Conservation (phyloP, 148 eudicot species). For the Camellia granthamiana region DNA sequence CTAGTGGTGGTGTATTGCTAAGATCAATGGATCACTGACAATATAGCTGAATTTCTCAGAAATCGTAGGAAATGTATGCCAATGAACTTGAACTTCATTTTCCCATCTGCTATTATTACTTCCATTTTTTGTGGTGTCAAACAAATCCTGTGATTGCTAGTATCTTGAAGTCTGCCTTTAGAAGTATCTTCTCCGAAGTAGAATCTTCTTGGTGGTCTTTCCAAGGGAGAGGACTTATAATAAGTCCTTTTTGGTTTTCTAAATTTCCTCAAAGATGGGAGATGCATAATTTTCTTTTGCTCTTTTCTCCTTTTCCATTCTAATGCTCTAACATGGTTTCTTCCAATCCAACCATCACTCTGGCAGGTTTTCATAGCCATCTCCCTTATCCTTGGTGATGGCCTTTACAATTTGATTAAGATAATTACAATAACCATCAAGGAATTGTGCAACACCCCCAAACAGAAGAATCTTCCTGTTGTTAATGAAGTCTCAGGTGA, state of each 20-base stretch:
- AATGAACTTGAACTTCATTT: constrained; percentile 1
- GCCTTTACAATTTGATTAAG: constrained; percentile 67
- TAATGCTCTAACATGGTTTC: not conserved
- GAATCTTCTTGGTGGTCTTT: not conserved
- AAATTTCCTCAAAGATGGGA: not conserved
- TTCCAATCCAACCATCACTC: not conserved
- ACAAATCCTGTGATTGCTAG: not conserved
- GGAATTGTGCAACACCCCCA: constrained; percentile 44
- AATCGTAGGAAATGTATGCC: not conserved
- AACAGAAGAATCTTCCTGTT: constrained; percentile 45
- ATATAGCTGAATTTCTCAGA: too few relatives aligned
- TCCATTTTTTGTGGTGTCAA: not conserved
- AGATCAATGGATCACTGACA: not conserved
- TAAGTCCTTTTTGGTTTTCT: not conserved
- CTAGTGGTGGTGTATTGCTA: too few relatives aligned
- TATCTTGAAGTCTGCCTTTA: not conserved
- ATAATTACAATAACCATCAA: constrained; percentile 44
- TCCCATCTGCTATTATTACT: too few relatives aligned
- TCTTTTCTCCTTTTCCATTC: not conserved
- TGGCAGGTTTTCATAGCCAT: constrained; percentile 63
- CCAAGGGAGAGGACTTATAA: too few relatives aligned
- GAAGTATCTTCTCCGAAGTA: not conserved
- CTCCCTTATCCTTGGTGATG: constrained; percentile 68
- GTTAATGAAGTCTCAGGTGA: constrained; percentile 52
- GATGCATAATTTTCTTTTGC: not conserved